phyloP scores from a whole-genome alignment of 495 filamentous ascomycete genomes.

The Pyrenopolyporus hunteri region DNA sequence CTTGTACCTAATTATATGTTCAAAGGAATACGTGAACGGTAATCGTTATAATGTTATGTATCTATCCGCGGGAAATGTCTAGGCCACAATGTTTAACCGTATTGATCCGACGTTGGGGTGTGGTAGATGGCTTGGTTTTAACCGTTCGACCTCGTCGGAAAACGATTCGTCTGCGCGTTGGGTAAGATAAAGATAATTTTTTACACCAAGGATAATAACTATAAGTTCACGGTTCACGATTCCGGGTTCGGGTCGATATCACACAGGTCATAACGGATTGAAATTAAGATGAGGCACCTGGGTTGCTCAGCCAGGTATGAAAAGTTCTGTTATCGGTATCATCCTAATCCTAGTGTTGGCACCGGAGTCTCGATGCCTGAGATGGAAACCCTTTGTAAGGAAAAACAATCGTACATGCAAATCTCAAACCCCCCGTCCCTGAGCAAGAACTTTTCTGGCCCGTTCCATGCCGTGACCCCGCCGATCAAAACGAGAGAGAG shows the following conservation, averaged over 20 bases:
- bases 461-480: constrained; percentile 36
- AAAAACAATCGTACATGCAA: constrained; percentile 47
- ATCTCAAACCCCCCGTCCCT: constrained; percentile 30
- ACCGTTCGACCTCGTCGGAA: too few species aligned
- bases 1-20: too few species aligned
- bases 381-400: constrained; percentile 36
- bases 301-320: constrained; percentile 20
- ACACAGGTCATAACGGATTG: not conserved
- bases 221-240: not conserved
- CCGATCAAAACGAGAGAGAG: constrained; percentile 39
- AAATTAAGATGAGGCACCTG: not conserved
- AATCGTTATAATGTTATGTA: too few species aligned
- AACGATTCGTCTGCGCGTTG: too few species aligned
- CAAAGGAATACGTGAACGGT: too few species aligned
- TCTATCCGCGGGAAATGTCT: too few species aligned
- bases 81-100: too few species aligned
- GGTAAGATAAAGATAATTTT: too few species aligned
- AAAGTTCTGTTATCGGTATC: constrained; percentile 40
- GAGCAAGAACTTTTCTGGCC: constrained; percentile 43
- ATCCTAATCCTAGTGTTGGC: constrained; percentile 43
- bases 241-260: not conserved
- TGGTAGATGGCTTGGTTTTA: too few species aligned
- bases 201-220: too few species aligned
- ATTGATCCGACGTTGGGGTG: too few species aligned
- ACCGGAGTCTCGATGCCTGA: constrained; percentile 36